A percentile compares a stretch with the other conserved stretches of the same genome.
phyloP scores from a whole-genome alignment of 225 moss, liverwort and hornwort species.

The Pleurozium schreberi region DNA sequence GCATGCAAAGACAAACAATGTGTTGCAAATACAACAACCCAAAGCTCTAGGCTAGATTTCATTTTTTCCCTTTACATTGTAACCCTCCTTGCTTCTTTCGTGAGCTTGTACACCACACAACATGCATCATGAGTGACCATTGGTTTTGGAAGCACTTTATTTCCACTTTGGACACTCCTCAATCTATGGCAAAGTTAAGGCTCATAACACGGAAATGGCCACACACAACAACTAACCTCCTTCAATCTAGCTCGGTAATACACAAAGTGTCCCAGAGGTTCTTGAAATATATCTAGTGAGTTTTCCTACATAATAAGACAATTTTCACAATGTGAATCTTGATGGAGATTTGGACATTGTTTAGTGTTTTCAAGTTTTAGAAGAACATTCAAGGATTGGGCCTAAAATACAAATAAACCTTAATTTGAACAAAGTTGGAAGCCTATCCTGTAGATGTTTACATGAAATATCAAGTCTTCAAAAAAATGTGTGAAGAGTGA shows the following conservation, averaged over 20 bases:
- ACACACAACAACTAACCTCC: not conserved
- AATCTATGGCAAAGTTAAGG: not conserved
- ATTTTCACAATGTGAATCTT: not conserved
- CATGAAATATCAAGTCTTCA: not conserved
- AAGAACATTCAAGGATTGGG: not conserved
- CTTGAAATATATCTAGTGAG: not conserved
- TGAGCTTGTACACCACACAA: not conserved
- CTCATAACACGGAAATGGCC: too few species aligned
- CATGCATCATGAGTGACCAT: not conserved
- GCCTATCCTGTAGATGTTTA: not conserved
- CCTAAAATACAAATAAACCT: not conserved
- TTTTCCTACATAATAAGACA: not conserved
- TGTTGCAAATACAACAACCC: not conserved
- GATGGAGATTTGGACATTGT: not conserved
- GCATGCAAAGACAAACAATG: not conserved
- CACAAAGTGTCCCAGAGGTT: not conserved
- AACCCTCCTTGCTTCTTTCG: not conserved
- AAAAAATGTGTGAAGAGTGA: too few species aligned
- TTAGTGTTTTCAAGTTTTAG: not conserved
- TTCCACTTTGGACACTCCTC: too few species aligned
- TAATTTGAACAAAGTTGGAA: not conserved
- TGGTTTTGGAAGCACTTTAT: conserved; percentile 22
- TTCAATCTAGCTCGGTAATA: too few species aligned
- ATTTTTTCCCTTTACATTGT: not conserved
- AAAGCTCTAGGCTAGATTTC: not conserved